Base-by-base conservation (phyloP, 1,139 yeast species). In the Kluyveromyces sp. region DNA sequence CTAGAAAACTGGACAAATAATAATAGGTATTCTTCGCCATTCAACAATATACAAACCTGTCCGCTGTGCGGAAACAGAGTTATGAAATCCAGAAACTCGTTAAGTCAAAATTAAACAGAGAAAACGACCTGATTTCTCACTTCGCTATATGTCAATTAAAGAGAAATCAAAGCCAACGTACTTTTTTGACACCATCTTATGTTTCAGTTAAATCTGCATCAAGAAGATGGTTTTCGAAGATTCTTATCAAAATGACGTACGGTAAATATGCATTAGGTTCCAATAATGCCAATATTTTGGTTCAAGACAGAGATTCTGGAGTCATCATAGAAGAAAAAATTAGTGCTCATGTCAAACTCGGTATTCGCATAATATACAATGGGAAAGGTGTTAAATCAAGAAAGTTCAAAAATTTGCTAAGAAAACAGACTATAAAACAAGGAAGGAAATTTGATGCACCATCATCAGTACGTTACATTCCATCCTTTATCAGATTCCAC, bases 231-330 rank as follows among this genome's bases (percentile, higher is more conserved):
- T 87, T 85, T 56, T 76, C 90, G 4, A 88, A 85, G 58, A 77
- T 85, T 3, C 70, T 89, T 50, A 84, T 89, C 47, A 90, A 88
- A 60, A 69, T 92, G 41, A 86, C 95, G 0, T 89, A 88, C 61
- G 98, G 98, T 0, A 83, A 84, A 55, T 85, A 89, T 62, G 79
- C 82, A 42, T 68, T 90, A 31, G 98, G 98, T 1, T 83, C 89
- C 35, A 87, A 90, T 60, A 87, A 94, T 41, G 98, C 97, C 10
- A 90, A 90, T 60, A 92, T 92, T 37, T 70, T 92, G 45, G 97
- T 92, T 2, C 97, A 92, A 63, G 97, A 92, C 64, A 72, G 98
- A 53, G 72, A 76, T 37, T 84, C 96, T 0, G 98, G 98, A 0
- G 77, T 85, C 43, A 79, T 92, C 21, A 69, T 85, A 61, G 97